Evolutionary conservation across 2,329 filamentous ascomycete species (phyloP), one percentile per base, ranked within the genome.

Genomic region (Colletotrichum euphorbiae): DNA sequence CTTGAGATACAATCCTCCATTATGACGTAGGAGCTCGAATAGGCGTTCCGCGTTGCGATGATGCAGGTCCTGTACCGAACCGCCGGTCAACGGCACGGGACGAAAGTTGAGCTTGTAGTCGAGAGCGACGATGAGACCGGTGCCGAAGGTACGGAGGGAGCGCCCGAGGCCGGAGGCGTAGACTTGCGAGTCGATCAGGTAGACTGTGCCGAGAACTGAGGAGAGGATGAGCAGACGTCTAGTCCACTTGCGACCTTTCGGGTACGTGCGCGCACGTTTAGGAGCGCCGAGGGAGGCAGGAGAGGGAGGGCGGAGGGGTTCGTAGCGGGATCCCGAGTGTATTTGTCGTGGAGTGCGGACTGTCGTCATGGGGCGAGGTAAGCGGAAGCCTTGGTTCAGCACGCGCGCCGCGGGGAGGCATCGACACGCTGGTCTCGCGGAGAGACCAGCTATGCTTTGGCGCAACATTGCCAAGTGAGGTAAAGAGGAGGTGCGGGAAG

Each of bases 71-170:
- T 88, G 85, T 45, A 97, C 89, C 19, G 89, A 90, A 57, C 90
- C 88, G 24, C 91, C 93, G 56, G 90, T 86, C 62, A 90, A 86
- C 6, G 95, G 94, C 71, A 93, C 83, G 6, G 92, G 86, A 6
- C 93, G 89, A 79, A 99, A 99, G 80, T 99, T 98, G 78, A 98
- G 84, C 82, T 98, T 98, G 84, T 99, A 98, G 82, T 99, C 96
- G 24, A 94, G 75, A 1, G 94, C 95, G 15, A 97, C 92, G 51
- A 94, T 76, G 11, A 97, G 81, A 7, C 94, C 95, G 3, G 89
- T 89, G 45, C 86, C 85, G 77, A 98, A 97, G 0, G 96, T 98
- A 46, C 91, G 91, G 46, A 92, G 79, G 24, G 92, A 95, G 63
- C 96, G 91, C 42, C 87, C 89, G 28, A 97, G 81, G 12, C 93